A percentile compares a stretch with the other conserved stretches of the same genome.
These are phyloP conservation scores for Colletotrichum costaricense DNA, from an alignment of 2,329 filamentous ascomycete genomes.

Conservation along the genomic window DNA sequence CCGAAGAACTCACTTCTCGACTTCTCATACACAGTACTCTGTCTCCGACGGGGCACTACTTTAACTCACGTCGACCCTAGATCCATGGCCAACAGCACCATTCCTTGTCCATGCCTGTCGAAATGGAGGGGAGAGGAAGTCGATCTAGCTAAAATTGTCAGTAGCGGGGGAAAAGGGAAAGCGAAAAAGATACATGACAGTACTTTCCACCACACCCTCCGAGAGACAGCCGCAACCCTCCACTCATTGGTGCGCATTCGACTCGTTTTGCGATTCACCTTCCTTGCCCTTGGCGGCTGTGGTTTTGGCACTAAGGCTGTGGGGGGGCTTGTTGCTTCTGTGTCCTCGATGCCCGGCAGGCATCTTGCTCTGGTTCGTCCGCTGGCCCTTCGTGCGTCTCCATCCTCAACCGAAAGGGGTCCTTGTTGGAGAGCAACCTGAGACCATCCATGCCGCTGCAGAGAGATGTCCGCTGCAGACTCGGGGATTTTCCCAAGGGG, in stretches of 20 bases:
- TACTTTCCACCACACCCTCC: constrained; percentile 24
- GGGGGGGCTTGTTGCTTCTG: constrained; percentile 4
- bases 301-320: constrained; percentile 14
- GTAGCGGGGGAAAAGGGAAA: neutral
- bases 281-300: constrained; percentile 25
- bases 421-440: constrained; percentile 12
- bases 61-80: constrained; percentile 14
- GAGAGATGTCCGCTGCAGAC: constrained; percentile 31
- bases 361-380: constrained; percentile 27
- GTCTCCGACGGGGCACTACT: neutral
- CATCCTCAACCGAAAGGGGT: constrained; percentile 23
- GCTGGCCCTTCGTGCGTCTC: constrained; percentile 15
- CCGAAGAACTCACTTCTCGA: neutral
- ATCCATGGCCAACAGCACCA: constrained; percentile 26
- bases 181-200: constrained; percentile 5
- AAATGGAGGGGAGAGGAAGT: neutral
- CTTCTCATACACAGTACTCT: neutral
- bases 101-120: constrained; percentile 26
- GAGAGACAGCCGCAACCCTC: constrained; percentile 20
- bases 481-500: constrained; percentile 34
- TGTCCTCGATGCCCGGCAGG: constrained; percentile 16
- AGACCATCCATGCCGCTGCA: constrained; percentile 33
- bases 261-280: constrained; percentile 28
- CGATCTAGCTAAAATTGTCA: constrained; percentile 8
- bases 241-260: constrained; percentile 34